Percentiles rank a stretch among this genome's conserved stretches.
phyloP scores from a whole-genome alignment of 2,329 filamentous ascomycete species.

The Colletotrichum orchidophilum region DNA sequence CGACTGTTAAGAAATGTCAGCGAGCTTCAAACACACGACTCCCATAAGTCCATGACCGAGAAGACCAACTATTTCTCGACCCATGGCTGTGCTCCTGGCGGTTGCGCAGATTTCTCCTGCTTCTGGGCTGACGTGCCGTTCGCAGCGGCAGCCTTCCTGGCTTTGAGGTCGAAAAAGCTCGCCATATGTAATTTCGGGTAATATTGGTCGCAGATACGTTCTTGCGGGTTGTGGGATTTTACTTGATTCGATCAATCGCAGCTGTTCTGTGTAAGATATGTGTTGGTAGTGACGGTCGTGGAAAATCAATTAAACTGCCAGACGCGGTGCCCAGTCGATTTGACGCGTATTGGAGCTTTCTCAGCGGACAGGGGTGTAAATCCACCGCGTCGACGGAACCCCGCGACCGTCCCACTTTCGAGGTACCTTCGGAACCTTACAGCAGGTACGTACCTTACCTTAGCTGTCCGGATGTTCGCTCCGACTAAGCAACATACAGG shows the following conservation, averaged over 20 bases:
- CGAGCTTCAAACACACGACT: background rate
- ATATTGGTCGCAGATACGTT: background rate
- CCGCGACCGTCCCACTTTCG: slow-evolving; percentile 19
- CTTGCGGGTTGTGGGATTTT: background rate
- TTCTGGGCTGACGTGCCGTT: slow-evolving; percentile 73
- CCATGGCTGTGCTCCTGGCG: slow-evolving; percentile 84
- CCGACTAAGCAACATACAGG: too few relatives aligned
- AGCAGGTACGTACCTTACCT: background rate
- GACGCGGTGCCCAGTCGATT: slow-evolving; percentile 20
- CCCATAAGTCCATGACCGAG: slow-evolving; percentile 5
- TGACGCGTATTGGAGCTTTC: slow-evolving; percentile 28
- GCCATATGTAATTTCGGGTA: slow-evolving; percentile 65
- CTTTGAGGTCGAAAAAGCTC: slow-evolving; percentile 96
- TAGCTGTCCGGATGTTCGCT: background rate
- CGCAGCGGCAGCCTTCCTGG: slow-evolving; percentile 79
- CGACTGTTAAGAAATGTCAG: slow-evolving; percentile 68
- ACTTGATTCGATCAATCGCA: background rate
- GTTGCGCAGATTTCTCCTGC: slow-evolving; percentile 66
- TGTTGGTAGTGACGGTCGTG: background rate
- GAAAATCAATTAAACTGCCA: slow-evolving; percentile 31
- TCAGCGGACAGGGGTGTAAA: slow-evolving; percentile 8
- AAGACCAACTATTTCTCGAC: slow-evolving; percentile 93
- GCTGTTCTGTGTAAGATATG: background rate
- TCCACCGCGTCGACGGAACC: slow-evolving; percentile 4
- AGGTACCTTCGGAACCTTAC: background rate